Conservation (phyloP, 331 rosid genomes). For the Spiraea crenata region DNA sequence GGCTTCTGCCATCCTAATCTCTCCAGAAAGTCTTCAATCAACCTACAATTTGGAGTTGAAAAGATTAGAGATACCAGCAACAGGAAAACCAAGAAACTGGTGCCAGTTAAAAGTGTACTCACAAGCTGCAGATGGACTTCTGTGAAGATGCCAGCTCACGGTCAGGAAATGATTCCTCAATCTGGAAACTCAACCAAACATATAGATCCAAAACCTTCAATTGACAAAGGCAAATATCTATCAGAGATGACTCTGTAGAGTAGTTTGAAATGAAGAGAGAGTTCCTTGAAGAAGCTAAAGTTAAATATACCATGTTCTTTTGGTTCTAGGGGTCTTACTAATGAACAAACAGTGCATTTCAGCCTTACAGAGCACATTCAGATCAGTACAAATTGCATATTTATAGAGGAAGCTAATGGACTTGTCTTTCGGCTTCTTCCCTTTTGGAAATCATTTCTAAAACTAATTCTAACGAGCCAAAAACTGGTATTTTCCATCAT, state of each 20-base stretch:
- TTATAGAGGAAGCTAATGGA: neutral
- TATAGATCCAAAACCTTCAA: conserved; percentile 91
- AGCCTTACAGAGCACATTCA: neutral
- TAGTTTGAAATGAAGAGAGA: conserved; percentile 17
- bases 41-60: conserved; percentile 41
- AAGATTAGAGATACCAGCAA: neutral
- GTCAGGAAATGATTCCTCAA: conserved; percentile 91
- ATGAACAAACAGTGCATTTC: neutral
- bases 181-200: conserved; percentile 89
- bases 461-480: neutral
- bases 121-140: conserved; percentile 84
- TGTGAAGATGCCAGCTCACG: conserved; percentile 70
- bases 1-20: conserved; percentile 78
- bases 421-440: neutral
- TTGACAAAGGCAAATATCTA: conserved; percentile 25
- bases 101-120: conserved; percentile 26
- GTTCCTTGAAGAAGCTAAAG: conserved; percentile 12
- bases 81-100: neutral
- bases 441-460: neutral
- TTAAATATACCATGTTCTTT: conserved; percentile 1
- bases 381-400: neutral
- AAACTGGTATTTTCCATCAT: neutral
- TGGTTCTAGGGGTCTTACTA: neutral
- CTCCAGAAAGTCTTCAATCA: conserved; percentile 86
- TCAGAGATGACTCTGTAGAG: conserved; percentile 11